These are phyloP conservation scores for Allomyces macrogynus DNA, from an alignment of 192 early-diverging fungal species.

Conservation along the genomic window DNA sequence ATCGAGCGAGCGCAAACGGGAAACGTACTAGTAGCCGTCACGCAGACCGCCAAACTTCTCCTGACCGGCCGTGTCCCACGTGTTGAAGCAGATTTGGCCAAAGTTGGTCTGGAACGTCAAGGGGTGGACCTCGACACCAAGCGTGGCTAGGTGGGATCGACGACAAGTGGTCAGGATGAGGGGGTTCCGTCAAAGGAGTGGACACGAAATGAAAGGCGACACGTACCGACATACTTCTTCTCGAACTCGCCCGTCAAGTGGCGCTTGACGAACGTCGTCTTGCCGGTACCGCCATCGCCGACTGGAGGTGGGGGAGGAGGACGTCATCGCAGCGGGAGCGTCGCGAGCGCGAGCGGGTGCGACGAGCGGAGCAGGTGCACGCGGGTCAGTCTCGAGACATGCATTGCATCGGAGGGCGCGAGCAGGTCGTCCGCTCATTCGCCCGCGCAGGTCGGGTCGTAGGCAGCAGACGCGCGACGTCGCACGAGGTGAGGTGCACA, in stretches of 20 bases:
- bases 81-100: slow-evolving; percentile 92
- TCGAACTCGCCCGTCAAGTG: slow-evolving; percentile 99
- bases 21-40: slow-evolving; percentile 90
- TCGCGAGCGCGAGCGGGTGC: not conserved
- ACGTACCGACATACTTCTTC: slow-evolving; percentile 96
- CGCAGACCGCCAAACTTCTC: slow-evolving; percentile 99
- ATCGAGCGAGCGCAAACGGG: not conserved
- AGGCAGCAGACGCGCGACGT: not conserved
- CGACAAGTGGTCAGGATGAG: slow-evolving; percentile 1
- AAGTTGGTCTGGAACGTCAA: slow-evolving; percentile 95
- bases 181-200: not conserved
- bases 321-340: not conserved
- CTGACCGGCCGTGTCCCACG: slow-evolving; percentile 99
- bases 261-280: slow-evolving; percentile 99
- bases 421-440: too few species aligned
- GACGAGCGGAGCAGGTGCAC: not conserved
- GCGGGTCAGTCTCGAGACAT: not conserved
- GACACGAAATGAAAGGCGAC: not conserved
- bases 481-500: not conserved
- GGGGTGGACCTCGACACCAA: slow-evolving; percentile 99
- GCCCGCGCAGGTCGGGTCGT: not conserved
- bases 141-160: slow-evolving; percentile 51
- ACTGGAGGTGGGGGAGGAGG: slow-evolving; percentile 29
- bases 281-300: slow-evolving; percentile 96
- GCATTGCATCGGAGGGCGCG: not conserved